Evolutionary conservation across 176 grass and related monocot genomes (phyloP), one percentile per base, ranked within the genome.

Genomic region (Alloteropsis semialata): DNA sequence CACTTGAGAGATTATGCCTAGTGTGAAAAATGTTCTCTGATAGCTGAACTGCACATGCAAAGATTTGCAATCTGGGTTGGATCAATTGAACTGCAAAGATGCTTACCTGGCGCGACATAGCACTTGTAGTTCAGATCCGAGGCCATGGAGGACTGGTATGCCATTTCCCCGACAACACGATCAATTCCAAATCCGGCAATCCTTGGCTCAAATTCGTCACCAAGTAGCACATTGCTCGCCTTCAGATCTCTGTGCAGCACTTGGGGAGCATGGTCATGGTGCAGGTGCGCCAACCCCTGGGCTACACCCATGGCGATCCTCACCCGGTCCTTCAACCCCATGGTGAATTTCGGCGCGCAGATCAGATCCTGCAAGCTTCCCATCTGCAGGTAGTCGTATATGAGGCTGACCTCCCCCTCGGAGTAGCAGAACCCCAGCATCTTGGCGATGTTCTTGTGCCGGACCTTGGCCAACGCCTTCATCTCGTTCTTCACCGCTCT

Each of bases 221-320:
- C 81, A 45, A 97, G 51, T 1, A 97, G 74, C 48, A 97, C 88
- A 57, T 97, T 91, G 85, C 87, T 91, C 22, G 88, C 93, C 80
- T 93, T 97, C 10, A 97, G 72, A 37, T 97, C 74, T 36, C 91
- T 67, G 10, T 97, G 94, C 67, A 97, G 74, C 55, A 93, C 60
- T 17, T 37, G 22, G 11, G 86, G 67, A 62, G 82, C 77, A 68
- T 81, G 89, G 10, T 87, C 91, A 56, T 80, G 80, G 65, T 97
- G 94, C 73, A 97, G 89, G 62, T 91, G 89, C 22, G 55, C 72
- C 75, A 97, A 82, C 2, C 84, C 91, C 32, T 82, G 88, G 32
- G 94, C 94, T 7, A 88, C 38, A 57, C 91, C 91, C 21, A 97
- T 6, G 16, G 88, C 94, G 64, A 96, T 73, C 76, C 80, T 91